A percentile compares a stretch with the other conserved stretches of the same genome.
These are phyloP conservation scores for Scheffersomyces cryptocercus DNA, from an alignment of 1,139 yeast species.

Conservation along the genomic window DNA sequence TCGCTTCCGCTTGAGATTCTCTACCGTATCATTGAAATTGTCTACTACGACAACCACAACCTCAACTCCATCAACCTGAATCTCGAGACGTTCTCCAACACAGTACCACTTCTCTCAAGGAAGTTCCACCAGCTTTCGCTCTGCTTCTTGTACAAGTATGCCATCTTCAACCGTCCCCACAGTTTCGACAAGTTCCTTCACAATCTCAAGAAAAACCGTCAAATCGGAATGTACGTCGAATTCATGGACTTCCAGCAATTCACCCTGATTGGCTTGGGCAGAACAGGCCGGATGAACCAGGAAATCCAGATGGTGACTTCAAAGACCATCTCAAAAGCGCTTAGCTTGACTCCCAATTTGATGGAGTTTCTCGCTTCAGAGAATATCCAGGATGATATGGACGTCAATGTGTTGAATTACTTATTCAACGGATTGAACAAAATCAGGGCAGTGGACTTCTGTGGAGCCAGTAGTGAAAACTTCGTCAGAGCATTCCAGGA, in stretches of 20 bases:
- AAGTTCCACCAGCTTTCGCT: conserved; percentile 32
- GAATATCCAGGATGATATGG: conserved; percentile 83
- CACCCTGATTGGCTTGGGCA: conserved; percentile 86
- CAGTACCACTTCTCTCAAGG: conserved; percentile 39
- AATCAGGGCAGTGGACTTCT: conserved; percentile 77
- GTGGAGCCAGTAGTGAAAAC: conserved; percentile 75
- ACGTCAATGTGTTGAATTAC: conserved; percentile 55
- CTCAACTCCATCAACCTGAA: conserved; percentile 40
- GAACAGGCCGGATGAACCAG: conserved; percentile 86
- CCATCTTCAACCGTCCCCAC: conserved; percentile 77
- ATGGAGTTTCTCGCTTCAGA: conserved; percentile 82
- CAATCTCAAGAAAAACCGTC: conserved; percentile 51
- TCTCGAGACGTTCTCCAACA: conserved; percentile 43
- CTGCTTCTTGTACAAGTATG: conserved; percentile 60
- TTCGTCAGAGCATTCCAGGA: conserved; percentile 65
- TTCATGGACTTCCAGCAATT: conserved; percentile 86
- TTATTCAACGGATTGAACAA: conserved; percentile 61
- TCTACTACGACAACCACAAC: conserved; percentile 42
- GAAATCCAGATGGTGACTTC: conserved; percentile 90
- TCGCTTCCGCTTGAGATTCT: conserved; percentile 45
- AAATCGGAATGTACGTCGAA: conserved; percentile 66
- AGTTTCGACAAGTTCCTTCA: conserved; percentile 72
- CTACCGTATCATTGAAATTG: conserved; percentile 44
- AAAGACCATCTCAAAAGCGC: conserved; percentile 63
- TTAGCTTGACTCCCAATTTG: conserved; percentile 64